Evolutionary conservation across 2,329 filamentous ascomycete species (phyloP).

Genomic region (Microdochium bolleyi): DNA sequence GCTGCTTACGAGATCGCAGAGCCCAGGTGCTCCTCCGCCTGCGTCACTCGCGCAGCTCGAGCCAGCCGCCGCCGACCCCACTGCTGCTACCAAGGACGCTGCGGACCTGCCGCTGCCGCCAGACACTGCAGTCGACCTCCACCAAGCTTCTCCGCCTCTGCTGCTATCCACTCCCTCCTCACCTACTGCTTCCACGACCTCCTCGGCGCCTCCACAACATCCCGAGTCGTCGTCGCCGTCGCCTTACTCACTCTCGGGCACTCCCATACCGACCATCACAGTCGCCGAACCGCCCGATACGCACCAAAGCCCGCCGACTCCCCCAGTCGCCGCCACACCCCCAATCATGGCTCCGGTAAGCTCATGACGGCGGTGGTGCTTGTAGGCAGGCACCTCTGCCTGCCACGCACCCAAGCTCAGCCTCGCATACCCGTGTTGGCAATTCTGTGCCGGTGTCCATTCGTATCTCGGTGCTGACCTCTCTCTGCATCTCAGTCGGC

Average conservation of each 20-base stretch:
- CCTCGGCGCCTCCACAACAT: conserved; percentile 16
- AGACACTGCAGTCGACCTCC: not conserved
- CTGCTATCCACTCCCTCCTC: not conserved
- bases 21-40: no score
- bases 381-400: no score
- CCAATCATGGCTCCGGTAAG: conserved; percentile 50
- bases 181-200: conserved; percentile 1
- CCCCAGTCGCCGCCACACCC: conserved; percentile 5
- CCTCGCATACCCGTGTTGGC: not conserved
- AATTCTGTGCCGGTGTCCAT: not conserved
- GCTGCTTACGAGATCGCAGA: conserved; percentile 26
- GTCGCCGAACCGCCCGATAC: conserved; percentile 12
- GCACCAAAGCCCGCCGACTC: conserved; percentile 5
- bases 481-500: conserved; percentile 10
- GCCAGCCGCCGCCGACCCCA: not conserved
- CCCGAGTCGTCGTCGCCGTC: conserved; percentile 29
- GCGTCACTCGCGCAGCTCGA: not conserved
- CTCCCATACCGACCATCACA: conserved; percentile 13
- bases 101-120: not conserved
- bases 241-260: conserved; percentile 17
- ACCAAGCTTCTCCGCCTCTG: not conserved
- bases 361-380: conserved; percentile 9
- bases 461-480: not conserved
- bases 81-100: not conserved
- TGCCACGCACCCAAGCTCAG: not conserved